Conservation (phyloP, 495 filamentous ascomycete species). For the Aspergillus avenaceus region DNA sequence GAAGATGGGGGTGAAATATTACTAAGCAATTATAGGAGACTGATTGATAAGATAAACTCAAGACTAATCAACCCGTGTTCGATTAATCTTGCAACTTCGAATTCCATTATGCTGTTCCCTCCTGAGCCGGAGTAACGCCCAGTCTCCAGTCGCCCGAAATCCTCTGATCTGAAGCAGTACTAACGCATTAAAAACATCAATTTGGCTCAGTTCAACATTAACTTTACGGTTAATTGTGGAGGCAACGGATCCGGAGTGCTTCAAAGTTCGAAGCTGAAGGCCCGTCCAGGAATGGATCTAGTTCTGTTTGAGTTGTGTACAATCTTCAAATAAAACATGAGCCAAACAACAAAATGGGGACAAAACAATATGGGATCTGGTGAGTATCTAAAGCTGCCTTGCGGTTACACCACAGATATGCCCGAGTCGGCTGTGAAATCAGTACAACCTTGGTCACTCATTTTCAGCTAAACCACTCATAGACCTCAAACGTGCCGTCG, state of each 20-base stretch:
- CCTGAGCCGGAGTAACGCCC: not conserved
- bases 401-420: too few species aligned
- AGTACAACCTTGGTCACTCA: too few species aligned
- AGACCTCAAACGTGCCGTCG: conserved; percentile 21
- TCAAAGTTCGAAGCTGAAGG: too few species aligned
- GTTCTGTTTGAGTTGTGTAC: not conserved
- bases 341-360: not conserved
- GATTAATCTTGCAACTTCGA: not conserved
- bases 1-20: too few species aligned
- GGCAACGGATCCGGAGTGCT: too few species aligned
- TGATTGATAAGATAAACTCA: not conserved
- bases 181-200: too few species aligned
- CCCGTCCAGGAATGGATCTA: conserved; percentile 11
- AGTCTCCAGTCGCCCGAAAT: too few species aligned
- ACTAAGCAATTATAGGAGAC: conserved; percentile 1
- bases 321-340: conserved; percentile 7
- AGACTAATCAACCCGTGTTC: conserved; percentile 26
- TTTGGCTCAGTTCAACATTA: too few species aligned
- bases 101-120: not conserved
- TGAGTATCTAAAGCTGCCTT: conserved; percentile 8
- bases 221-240: too few species aligned
- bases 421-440: too few species aligned
- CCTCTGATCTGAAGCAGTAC: too few species aligned
- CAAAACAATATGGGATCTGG: conserved; percentile 7
- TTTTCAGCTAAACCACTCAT: not conserved